Percentiles rank a stretch among this genome's conserved stretches.
Conservation (phyloP, 2,329 filamentous ascomycete genomes). For the Esteya vermicola region DNA sequence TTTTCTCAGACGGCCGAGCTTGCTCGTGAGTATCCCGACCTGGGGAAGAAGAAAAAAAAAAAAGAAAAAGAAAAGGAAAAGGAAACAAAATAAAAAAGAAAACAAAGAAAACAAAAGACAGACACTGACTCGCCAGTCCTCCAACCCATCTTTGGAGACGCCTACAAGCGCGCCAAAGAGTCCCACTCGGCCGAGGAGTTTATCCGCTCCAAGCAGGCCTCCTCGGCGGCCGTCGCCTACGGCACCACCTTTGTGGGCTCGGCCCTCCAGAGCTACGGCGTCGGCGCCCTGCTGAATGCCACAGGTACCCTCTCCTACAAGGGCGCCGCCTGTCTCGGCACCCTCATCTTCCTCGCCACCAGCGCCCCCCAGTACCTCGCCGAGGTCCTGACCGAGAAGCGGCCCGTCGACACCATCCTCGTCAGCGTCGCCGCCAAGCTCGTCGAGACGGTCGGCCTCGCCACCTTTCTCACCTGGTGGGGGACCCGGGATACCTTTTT, state of each 20-base stretch:
- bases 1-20: slow-evolving; percentile 92
- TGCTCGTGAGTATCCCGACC: slow-evolving; percentile 35
- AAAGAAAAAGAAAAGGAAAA: too few species aligned
- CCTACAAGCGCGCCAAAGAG: slow-evolving; percentile 81
- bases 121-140: slow-evolving; percentile 44
- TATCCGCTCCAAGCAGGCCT: slow-evolving; percentile 81
- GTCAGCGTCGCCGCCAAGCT: slow-evolving; percentile 73
- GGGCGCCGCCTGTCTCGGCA: slow-evolving; percentile 86
- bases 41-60: too few species aligned
- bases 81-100: too few species aligned
- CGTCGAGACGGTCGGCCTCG: slow-evolving; percentile 85
- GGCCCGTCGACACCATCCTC: slow-evolving; percentile 77
- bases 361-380: slow-evolving; percentile 80
- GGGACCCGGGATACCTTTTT: slow-evolving; percentile 90
- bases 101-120: too few species aligned
- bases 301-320: slow-evolving; percentile 94
- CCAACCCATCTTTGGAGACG: slow-evolving; percentile 80
- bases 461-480: slow-evolving; percentile 92
- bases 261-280: slow-evolving; percentile 76
- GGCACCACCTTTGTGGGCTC: slow-evolving; percentile 82
- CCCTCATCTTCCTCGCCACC: slow-evolving; percentile 81
- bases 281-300: slow-evolving; percentile 83
- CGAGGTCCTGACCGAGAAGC: slow-evolving; percentile 82
- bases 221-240: slow-evolving; percentile 75
- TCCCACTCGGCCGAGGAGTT: slow-evolving; percentile 96